These are phyloP conservation scores for Colletotrichum tamarilloi DNA, from an alignment of 2,329 filamentous ascomycete species.

Conservation along the genomic window DNA sequence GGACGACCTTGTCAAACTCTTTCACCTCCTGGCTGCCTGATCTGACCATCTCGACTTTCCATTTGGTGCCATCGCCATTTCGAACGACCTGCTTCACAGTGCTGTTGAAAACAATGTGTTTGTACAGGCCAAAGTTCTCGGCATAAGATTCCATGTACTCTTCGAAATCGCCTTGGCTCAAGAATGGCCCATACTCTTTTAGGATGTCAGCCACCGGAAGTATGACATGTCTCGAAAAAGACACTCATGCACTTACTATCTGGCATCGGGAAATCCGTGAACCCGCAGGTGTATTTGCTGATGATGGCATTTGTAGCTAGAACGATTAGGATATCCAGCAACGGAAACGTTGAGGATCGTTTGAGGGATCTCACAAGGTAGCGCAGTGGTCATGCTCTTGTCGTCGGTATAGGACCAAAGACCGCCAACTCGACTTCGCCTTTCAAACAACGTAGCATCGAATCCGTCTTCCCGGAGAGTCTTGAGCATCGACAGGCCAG, in stretches of 20 bases:
- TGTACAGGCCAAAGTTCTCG: conserved; percentile 49
- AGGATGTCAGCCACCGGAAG: not conserved
- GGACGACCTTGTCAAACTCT: conserved; percentile 51
- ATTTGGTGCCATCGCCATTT: conserved; percentile 43
- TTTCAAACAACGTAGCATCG: conserved; percentile 52
- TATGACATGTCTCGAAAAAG: not conserved
- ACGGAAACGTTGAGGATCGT: not conserved
- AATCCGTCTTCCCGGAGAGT: conserved; percentile 56
- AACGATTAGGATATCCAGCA: not conserved
- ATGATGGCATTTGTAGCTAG: conserved; percentile 46
- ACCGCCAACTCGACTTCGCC: conserved; percentile 52
- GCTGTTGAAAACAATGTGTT: conserved; percentile 47
- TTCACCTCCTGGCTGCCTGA: conserved; percentile 38
- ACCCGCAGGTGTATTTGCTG: conserved; percentile 52
- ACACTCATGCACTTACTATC: conserved; percentile 44
- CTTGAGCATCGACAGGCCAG: conserved; percentile 49
- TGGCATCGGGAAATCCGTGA: conserved; percentile 55
- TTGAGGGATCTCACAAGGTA: conserved; percentile 41
- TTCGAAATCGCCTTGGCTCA: conserved; percentile 43
- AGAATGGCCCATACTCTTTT: conserved; percentile 42
- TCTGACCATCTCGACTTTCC: conserved; percentile 45
- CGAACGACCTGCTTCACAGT: conserved; percentile 44
- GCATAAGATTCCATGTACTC: conserved; percentile 54
- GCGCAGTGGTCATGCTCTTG: conserved; percentile 45
- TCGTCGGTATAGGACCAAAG: conserved; percentile 56